Base-by-base conservation (phyloP, 2,329 filamentous ascomycete species). In the Ascochyta pisi region DNA sequence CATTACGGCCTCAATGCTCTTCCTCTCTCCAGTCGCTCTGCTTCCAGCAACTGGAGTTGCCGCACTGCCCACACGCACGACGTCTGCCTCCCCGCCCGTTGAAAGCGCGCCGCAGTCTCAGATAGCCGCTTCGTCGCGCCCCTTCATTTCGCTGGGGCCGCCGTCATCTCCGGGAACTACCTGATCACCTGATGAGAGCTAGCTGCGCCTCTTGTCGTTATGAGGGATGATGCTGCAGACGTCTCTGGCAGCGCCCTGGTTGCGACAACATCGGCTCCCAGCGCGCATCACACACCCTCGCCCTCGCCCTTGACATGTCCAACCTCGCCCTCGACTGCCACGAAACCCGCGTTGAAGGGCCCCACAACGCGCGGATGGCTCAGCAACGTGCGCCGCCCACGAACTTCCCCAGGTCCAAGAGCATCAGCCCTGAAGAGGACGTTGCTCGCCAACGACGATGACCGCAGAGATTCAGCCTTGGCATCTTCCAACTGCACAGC, bases 391-490 rank as follows among this genome's bases (percentile, higher is more conserved):
- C 73, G 73, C 47, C 70, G 74, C 2, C 74, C 74, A 27, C 69
- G 66, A 59, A 76, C 74, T 19, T 73, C 73, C 31, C 73, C 73
- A 39, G 73, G 69, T 9, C 74, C 74, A 16, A 66, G 68, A 52
- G 60, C 73, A 3, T 69, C 66, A 38, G 60, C 68, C 3, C 60
- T 75, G 50, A 72, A 71, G 61, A 60, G 62, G 27, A 69, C 69
- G 35, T 62, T 71, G 53, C 52, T 70, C 51, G 57, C 65, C 50
- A 65, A 66, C 34, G 71, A 73, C 53, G 73, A 77, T 54, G 66
- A 67, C 29, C 71, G 74, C 50, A 66, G 76, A 53, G 76, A 78
- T 64, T 78, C 76, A 23, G 76, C 73, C 56, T 65, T 78, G 58
- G 72, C 75, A 38, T 65, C 76, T 1, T 76, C 71, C 5, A 69